Evolutionary conservation across 148 eudicot species (phyloP), one percentile per base, ranked within the genome.

Genomic region (Limonium bicolor): DNA sequence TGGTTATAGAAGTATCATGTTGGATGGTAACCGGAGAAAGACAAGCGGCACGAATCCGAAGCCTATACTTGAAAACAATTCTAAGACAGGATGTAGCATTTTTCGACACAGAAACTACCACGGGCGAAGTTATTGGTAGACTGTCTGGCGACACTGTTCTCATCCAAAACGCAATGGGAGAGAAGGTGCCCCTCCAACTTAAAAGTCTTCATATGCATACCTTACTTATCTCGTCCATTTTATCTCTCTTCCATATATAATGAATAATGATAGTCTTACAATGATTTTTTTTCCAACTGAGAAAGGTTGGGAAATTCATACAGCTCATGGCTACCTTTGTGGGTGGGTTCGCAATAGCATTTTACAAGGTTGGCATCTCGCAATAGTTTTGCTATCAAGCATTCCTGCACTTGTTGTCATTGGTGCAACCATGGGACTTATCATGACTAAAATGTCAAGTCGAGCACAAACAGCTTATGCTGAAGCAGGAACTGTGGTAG

Each of bases 71-170:
- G 65, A 70, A 64, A 51, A 70, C 92, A 18, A 72, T 90, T 21
- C 56, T 84, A 22, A 69, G 79, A 47, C 97, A 90, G 44, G 97
- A 90, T 44, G 65, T 90, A 14, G 76, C 62, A 17, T 90, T 77
- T 56, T 90, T 90, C 32, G 97, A 90, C 68, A 77, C 86, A 3
- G 79, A 90, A 60, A 80, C 87, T 20, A 68, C 66, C n/a, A 78
- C 95, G 0, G 99, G 99, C 31, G 88, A 85, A 62, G 82, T 90
- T 45, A 66, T 90, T 12, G 76, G 87, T 11, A 71, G 88, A 20
- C 77, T 85, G 86, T 90, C 99, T 37, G 95, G 93, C 2, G 99
- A 90, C 16, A 78, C 99, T 4, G 66, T 90, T 53, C 87, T 85
- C 23, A 85, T 90, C 59, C 99, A 81, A 54, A 82, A 85, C 12